A percentile compares a stretch with the other conserved stretches of the same genome.
These are phyloP conservation scores for Gynostemma pentaphyllum DNA, from an alignment of 306 rosid genomes.

Conservation along the genomic window DNA sequence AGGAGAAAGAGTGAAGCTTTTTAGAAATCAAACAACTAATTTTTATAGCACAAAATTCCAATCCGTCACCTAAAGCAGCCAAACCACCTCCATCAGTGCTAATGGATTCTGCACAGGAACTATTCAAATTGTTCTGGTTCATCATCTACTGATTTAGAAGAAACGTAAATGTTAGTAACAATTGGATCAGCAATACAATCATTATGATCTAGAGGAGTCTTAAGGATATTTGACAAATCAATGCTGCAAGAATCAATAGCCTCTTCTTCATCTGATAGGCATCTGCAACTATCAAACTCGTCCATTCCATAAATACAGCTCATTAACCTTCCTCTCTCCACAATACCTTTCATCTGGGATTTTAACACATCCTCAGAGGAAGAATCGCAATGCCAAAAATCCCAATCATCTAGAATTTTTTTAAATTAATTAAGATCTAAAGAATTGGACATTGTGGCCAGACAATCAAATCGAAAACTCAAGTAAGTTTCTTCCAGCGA, in stretches of 20 bases:
- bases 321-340: conserved; percentile 68
- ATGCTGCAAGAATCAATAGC: conserved; percentile 13
- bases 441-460: conserved; percentile 35
- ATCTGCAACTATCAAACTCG: conserved; percentile 62
- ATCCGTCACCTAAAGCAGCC: conserved; percentile 57
- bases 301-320: conserved; percentile 48
- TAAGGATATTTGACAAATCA: conserved; percentile 10
- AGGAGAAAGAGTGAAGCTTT: conserved; percentile 11
- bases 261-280: conserved; percentile 70
- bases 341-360: conserved; percentile 56
- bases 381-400: conserved; percentile 41
- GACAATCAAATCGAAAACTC: conserved; percentile 66
- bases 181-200: conserved; percentile 17
- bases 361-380: conserved; percentile 32
- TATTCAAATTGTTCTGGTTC: conserved; percentile 18
- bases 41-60: conserved; percentile 49
- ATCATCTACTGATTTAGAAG: conserved; percentile 14
- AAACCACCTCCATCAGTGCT: conserved; percentile 57
- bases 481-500: conserved; percentile 34
- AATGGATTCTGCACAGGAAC: conserved; percentile 51
- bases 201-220: conserved; percentile 20
- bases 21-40: conserved; percentile 36
- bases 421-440: conserved; percentile 41
- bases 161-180: conserved; percentile 9
- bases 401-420: conserved; percentile 30